Evolutionary conservation across 1,284 basidiomycete genomes (phyloP).

Genomic region (Phellinidium pouzarii): DNA sequence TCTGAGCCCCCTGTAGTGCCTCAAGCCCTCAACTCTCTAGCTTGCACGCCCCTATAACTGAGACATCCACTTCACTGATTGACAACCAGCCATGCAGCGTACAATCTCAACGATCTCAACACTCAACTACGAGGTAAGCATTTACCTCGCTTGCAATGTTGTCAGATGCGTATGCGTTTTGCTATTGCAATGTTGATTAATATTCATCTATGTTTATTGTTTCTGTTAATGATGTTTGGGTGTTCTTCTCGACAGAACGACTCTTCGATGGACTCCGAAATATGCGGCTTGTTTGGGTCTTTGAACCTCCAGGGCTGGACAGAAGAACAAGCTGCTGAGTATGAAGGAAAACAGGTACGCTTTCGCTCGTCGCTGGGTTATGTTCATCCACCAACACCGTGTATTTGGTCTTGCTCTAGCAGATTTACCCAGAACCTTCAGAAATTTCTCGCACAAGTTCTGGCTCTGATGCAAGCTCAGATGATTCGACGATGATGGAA

Average conservation of each 20-base stretch:
- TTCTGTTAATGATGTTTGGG: background rate
- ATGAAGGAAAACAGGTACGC: conserved; percentile 1
- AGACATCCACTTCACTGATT: background rate
- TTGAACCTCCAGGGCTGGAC: conserved; percentile 8
- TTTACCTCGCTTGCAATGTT: background rate
- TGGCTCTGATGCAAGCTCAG: background rate
- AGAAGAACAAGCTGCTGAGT: background rate
- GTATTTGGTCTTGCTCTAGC: background rate
- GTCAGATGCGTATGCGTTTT: background rate
- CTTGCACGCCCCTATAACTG: background rate
- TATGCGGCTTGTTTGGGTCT: conserved; percentile 15
- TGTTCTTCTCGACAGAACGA: background rate
- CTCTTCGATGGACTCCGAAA: conserved; percentile 12
- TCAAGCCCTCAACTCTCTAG: background rate
- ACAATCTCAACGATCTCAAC: conserved; percentile 5
- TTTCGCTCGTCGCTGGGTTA: background rate
- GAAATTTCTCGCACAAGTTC: background rate
- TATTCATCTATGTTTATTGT: background rate
- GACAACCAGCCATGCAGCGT: conserved; percentile 1
- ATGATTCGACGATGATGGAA: conserved; percentile 3
- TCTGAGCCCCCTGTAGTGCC: background rate
- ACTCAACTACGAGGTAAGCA: conserved; percentile 2
- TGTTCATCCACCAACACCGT: background rate
- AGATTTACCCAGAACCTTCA: background rate
- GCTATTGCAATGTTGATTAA: background rate